phyloP scores from a whole-genome alignment of 2,329 filamentous ascomycete species.

The Thielaviopsis punctulata region DNA sequence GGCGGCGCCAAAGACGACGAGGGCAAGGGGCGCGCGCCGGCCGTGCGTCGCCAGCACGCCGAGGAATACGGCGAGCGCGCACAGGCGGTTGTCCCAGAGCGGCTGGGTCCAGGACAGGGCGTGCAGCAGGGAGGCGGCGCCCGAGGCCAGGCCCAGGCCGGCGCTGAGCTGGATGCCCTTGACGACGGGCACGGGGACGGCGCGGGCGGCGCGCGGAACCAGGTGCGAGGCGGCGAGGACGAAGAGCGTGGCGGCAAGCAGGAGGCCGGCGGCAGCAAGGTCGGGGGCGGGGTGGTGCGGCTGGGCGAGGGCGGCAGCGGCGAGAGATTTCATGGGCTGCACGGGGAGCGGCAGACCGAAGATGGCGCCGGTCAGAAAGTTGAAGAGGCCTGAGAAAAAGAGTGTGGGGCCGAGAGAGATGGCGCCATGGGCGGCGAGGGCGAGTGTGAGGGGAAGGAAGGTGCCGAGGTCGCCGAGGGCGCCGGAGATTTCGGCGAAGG shows the following conservation, averaged over 20 bases:
- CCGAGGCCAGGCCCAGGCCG: conserved; percentile 65
- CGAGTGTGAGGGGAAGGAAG: conserved; percentile 74
- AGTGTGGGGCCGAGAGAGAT: conserved; percentile 72
- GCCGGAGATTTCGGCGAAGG: conserved; percentile 63
- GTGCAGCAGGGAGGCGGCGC: conserved; percentile 53
- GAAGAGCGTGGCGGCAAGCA: conserved; percentile 57
- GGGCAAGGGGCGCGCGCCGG: conserved; percentile 55
- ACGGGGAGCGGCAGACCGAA: conserved; percentile 87
- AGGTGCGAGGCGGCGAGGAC: conserved; percentile 65
- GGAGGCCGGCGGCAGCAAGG: conserved; percentile 28
- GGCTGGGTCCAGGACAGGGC: conserved; percentile 52
- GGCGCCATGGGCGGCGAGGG: conserved; percentile 59
- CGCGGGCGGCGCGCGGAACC: conserved; percentile 53
- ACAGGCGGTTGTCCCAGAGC: conserved; percentile 60
- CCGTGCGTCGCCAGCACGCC: conserved; percentile 52
- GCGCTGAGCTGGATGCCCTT: conserved; percentile 93
- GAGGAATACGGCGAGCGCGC: conserved; percentile 58
- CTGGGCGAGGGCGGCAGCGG: conserved; percentile 70
- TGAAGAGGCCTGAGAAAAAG: conserved; percentile 75
- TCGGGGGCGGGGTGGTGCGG: conserved; percentile 28
- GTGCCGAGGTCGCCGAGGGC: conserved; percentile 80
- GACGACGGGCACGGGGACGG: conserved; percentile 71
- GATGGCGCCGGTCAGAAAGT: conserved; percentile 60
- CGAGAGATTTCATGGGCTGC: conserved; percentile 83
- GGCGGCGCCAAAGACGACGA: conserved; percentile 53